Evolutionary conservation across 2,329 filamentous ascomycete genomes (phyloP), one percentile per base, ranked within the genome.

Genomic region (Aspergillus terreus): DNA sequence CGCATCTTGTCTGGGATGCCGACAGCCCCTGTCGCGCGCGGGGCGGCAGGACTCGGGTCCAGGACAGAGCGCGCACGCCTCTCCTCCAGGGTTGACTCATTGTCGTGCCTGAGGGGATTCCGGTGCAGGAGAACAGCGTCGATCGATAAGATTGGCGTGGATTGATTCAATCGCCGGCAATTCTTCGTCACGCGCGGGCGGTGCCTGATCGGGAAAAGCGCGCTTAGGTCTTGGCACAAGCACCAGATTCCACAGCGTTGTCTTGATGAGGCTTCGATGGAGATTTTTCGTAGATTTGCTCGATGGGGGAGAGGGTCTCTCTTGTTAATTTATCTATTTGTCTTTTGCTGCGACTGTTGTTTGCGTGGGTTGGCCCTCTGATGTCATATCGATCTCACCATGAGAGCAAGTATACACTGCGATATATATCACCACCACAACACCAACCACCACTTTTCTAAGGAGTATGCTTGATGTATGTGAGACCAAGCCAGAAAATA

Each of bases 61-160:
- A 67, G 53, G 64, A 64, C 49, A 70, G 53, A 59, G 64, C 57
- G 61, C 63, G 61, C 49, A 66, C 62, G 58, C 69, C 66, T 62
- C 62, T 64, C 60, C 65, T 63, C 55, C 72, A 58, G 57, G 63
- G 60, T 59, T 65, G 64, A 63, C 63, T 62, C 70, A 73, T 73
- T 57, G 62, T 66, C 58, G 53, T 54, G 48, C 53, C 52, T 41
- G 45, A 30, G 27, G 57, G 55, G 51, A 52, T 47, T 44, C 55
- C 35, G 32, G 54, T 19, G 30, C 27, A 35, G 44, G 46, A 46
- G 40, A 47, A 47, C 51, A 43, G 32, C 35, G 14, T 38, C 35
- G 35, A 38, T 38, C 35, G 43, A 23, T 46, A 32, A 15, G 44
- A 44, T 45, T 47, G 45, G 17, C 49, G 30, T 36, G 48, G 45